Evolutionary conservation across 106 monocot genomes (phyloP).

Genomic region (Chionographis japonica): DNA sequence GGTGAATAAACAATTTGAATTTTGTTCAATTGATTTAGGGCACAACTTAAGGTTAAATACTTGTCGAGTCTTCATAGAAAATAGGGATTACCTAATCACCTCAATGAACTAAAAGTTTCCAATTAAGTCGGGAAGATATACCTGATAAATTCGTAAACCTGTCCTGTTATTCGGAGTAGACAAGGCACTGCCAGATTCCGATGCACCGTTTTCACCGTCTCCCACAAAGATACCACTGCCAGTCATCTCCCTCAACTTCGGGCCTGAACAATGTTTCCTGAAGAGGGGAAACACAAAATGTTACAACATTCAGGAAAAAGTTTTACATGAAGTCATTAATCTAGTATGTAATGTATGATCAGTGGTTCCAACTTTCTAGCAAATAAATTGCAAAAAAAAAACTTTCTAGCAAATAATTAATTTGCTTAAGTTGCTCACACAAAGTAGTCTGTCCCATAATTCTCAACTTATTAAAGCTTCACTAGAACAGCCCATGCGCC

Average conservation of each 20-base stretch:
- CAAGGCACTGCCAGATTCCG: conserved; percentile 19
- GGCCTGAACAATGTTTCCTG: conserved; percentile 66
- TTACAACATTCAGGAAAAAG: background rate
- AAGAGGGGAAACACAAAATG: background rate
- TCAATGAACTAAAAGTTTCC: no score
- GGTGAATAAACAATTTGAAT: no score
- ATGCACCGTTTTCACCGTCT: conserved; percentile 24
- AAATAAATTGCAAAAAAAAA: no score
- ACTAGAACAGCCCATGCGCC: background rate
- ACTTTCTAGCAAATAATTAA: no score
- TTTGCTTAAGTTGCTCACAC: no score
- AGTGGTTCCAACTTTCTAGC: no score
- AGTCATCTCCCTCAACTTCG: conserved; percentile 60
- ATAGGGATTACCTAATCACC: no score
- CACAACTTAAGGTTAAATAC: no score
- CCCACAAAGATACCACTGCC: conserved; percentile 73
- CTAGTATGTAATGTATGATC: background rate
- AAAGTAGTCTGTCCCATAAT: no score
- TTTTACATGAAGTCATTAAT: background rate
- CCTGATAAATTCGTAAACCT: conserved; percentile 16
- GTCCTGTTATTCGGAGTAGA: conserved; percentile 26
- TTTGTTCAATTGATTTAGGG: no score
- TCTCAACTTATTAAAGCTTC: background rate
- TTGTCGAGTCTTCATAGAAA: no score
- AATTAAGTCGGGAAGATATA: no score